These are phyloP conservation scores for Phytophthora cryptogea DNA, from an alignment of 352 stramenopile genomes.

Conservation along the genomic window DNA sequence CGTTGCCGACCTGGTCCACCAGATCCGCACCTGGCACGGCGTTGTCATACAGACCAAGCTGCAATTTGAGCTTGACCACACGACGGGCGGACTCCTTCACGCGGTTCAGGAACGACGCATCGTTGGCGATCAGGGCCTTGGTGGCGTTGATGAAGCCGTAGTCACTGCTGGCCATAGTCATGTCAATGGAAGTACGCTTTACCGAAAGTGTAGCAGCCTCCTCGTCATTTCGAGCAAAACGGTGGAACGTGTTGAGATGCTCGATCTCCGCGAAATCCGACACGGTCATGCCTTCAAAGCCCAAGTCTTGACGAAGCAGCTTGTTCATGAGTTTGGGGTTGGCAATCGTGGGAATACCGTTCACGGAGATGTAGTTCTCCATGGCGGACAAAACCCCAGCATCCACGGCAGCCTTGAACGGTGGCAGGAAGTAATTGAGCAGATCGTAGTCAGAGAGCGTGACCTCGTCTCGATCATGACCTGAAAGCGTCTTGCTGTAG, in stretches of 20 bases:
- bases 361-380: conserved; percentile 93
- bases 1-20: conserved; percentile 46
- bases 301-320: conserved; percentile 78
- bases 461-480: conserved; percentile 80
- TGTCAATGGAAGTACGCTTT: conserved; percentile 83
- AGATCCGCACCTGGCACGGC: conserved; percentile 54
- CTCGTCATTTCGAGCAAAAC: conserved; percentile 42
- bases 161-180: conserved; percentile 85
- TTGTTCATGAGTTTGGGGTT: conserved; percentile 77
- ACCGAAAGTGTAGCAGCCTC: conserved; percentile 69
- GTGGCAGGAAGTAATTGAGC: conserved; percentile 81
- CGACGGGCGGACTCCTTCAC: conserved; percentile 61
- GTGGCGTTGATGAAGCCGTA: conserved; percentile 56
- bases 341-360: conserved; percentile 86
- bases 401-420: conserved; percentile 75
- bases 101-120: conserved; percentile 41
- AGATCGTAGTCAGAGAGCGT: conserved; percentile 67
- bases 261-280: conserved; percentile 92
- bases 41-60: conserved; percentile 70
- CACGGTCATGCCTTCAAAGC: conserved; percentile 85
- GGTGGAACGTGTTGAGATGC: conserved; percentile 71
- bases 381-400: conserved; percentile 86
- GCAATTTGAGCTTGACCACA: conserved; percentile 74
- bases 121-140: conserved; percentile 49
- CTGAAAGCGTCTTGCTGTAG: conserved; percentile 72